phyloP scores from a whole-genome alignment of 371 early-diverging fungal genomes.

The Syncephalis plumigaleata region DNA sequence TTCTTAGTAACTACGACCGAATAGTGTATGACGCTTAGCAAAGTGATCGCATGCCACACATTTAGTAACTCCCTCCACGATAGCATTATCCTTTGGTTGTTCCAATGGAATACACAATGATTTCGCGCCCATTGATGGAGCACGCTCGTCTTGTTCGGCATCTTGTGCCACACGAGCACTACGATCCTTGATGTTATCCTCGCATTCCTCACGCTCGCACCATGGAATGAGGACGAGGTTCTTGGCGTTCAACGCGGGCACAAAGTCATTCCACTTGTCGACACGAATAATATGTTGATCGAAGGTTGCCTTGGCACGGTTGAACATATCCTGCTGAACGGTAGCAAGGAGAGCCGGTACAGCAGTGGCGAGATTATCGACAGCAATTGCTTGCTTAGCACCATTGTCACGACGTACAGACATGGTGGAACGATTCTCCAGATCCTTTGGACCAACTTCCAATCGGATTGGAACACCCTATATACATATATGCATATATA shows the following conservation, averaged over 20 bases:
- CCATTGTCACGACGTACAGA: conserved; percentile 83
- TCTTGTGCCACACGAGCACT: conserved; percentile 44
- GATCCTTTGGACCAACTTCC: conserved; percentile 97
- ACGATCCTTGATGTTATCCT: conserved; percentile 91
- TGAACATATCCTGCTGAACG: conserved; percentile 90
- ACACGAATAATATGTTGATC: conserved; percentile 64
- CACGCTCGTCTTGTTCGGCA: conserved; percentile 82
- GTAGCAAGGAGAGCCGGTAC: conserved; percentile 50
- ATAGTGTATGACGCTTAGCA: conserved; percentile 72
- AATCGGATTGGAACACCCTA: conserved; percentile 97
- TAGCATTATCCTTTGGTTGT: conserved; percentile 65
- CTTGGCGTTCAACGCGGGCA: conserved; percentile 76
- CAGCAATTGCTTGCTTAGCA: conserved; percentile 40
- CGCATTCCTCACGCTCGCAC: conserved; percentile 90
- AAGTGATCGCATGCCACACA: conserved; percentile 67
- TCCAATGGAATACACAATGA: conserved; percentile 97
- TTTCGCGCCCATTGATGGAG: conserved; percentile 98
- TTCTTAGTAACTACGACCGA: conserved; percentile 81
- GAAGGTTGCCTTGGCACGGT: conserved; percentile 65
- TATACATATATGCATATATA: conserved; percentile 5
- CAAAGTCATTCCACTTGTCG: conserved; percentile 84
- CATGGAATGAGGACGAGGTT: conserved; percentile 87
- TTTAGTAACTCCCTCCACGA: conserved; percentile 57
- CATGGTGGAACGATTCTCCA: conserved; percentile 64
- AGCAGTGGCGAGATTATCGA: conserved; percentile 37